Percentiles rank a stretch among this genome's conserved stretches.
These are phyloP conservation scores for Ophiostoma tasmaniense DNA, from an alignment of 2,329 filamentous ascomycete genomes.

Conservation along the genomic window DNA sequence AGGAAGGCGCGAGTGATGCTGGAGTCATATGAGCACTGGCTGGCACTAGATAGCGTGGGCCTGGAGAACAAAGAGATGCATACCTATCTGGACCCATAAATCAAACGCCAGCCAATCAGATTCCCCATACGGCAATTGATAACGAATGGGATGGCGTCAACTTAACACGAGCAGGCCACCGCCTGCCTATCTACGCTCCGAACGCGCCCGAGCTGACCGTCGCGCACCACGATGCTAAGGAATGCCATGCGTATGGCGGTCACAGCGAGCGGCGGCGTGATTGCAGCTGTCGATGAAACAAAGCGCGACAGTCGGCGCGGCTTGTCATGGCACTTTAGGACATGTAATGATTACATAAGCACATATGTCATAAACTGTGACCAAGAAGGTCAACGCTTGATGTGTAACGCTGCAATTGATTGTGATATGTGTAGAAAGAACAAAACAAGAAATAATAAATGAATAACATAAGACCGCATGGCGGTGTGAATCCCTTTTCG, in stretches of 20 bases:
- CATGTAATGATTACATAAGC: neutral
- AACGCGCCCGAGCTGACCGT: constrained; percentile 8
- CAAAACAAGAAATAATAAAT: neutral
- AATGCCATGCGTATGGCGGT: constrained; percentile 15
- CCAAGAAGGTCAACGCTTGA: neutral
- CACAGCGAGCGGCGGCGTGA: neutral
- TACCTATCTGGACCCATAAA: neutral
- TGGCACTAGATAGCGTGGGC: neutral
- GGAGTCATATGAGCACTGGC: neutral
- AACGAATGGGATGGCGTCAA: constrained; percentile 34
- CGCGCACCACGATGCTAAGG: constrained; percentile 8
- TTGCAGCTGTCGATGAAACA: neutral
- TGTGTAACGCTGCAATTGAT: neutral
- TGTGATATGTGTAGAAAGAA: neutral
- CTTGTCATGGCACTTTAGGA: neutral
- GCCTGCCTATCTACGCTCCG: neutral
- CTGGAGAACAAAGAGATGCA: neutral
- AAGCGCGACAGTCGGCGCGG: neutral
- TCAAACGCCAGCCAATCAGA: constrained; percentile 9
- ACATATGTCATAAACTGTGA: neutral
- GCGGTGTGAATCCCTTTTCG: neutral
- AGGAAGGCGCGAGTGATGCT: neutral
- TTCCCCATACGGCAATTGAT: constrained; percentile 4
- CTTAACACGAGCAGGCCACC: constrained; percentile 30
- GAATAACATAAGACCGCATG: neutral